phyloP scores from a whole-genome alignment of 768 basidiomycete genomes.

The Kwoniella bestiolae region DNA sequence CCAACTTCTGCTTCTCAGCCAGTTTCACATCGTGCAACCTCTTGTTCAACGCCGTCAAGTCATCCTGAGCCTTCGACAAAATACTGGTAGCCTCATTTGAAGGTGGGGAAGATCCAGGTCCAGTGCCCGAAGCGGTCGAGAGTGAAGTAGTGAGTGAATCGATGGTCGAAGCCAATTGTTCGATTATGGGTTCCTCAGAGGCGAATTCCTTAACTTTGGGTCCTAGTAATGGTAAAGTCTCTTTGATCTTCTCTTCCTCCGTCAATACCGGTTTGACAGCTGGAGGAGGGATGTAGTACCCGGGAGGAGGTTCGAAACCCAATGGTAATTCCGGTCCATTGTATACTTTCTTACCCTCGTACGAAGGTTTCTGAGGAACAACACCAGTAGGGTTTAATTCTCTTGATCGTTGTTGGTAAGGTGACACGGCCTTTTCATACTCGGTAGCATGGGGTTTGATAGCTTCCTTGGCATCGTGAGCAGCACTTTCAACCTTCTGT shows the following conservation, averaged over 20 bases:
- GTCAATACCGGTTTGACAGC: conserved; percentile 17
- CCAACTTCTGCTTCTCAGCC: conserved; percentile 73
- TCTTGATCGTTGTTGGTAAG: conserved; percentile 52
- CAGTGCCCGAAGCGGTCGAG: conserved; percentile 59
- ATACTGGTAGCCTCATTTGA: conserved; percentile 59
- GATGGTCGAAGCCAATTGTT: conserved; percentile 88
- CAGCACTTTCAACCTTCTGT: conserved; percentile 12
- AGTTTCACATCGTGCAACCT: conserved; percentile 79
- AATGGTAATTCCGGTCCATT: conserved; percentile 74
- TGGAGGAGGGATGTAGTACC: conserved; percentile 65
- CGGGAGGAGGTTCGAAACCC: conserved; percentile 91
- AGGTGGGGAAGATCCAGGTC: conserved; percentile 10
- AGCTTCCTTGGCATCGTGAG: conserved; percentile 30
- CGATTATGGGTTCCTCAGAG: conserved; percentile 85
- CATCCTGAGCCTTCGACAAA: conserved; percentile 76
- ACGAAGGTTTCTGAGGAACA: conserved; percentile 41
- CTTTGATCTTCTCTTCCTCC: conserved; percentile 47
- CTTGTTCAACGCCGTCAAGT: conserved; percentile 75
- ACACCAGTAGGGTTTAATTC: conserved; percentile 55
- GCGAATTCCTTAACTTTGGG: conserved; percentile 73
- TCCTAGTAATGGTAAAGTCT: conserved; percentile 74
- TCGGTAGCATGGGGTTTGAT: conserved; percentile 22
- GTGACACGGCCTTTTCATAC: conserved; percentile 22
- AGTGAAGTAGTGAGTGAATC: conserved; percentile 87
- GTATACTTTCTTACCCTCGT: conserved; percentile 62